A percentile compares a stretch with the other conserved stretches of the same genome.
Conservation (phyloP, 2,329 filamentous ascomycete species). For the Chaetomium sp. region DNA sequence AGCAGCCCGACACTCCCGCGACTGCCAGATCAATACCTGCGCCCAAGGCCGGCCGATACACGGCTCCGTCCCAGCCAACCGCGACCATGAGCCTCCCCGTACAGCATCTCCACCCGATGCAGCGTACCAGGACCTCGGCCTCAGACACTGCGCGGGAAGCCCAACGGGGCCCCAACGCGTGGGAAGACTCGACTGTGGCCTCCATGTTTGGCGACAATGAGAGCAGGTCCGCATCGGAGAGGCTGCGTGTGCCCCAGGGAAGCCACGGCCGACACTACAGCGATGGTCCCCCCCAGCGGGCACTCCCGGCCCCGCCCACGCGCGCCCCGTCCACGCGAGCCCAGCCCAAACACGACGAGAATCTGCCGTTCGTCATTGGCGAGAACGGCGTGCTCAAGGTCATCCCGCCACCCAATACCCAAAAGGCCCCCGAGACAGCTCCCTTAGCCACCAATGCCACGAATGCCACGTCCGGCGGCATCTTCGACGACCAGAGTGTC, state of each 20-base stretch:
- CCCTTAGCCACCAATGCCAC: slow-evolving; percentile 29
- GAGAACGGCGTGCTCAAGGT: slow-evolving; percentile 46
- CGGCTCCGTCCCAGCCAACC: slow-evolving; percentile 36
- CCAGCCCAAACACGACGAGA: slow-evolving; percentile 34
- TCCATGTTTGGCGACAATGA: slow-evolving; percentile 39
- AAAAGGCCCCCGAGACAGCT: slow-evolving; percentile 32
- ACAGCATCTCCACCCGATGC: slow-evolving; percentile 35
- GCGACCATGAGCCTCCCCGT: slow-evolving; percentile 31
- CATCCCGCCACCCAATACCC: slow-evolving; percentile 26
- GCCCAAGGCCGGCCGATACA: slow-evolving; percentile 39
- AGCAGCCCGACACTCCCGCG: slow-evolving; percentile 54
- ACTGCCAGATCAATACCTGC: slow-evolving; percentile 46
- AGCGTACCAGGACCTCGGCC: slow-evolving; percentile 35
- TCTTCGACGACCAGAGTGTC: slow-evolving; percentile 32
- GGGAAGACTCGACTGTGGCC: slow-evolving; percentile 44
- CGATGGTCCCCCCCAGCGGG: slow-evolving; percentile 28
- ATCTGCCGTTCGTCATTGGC: slow-evolving; percentile 40
- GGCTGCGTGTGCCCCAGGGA: slow-evolving; percentile 31
- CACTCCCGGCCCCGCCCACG: slow-evolving; percentile 20
- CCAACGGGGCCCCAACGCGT: slow-evolving; percentile 38
- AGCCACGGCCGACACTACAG: slow-evolving; percentile 34
- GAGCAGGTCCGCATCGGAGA: slow-evolving; percentile 34
- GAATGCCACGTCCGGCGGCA: slow-evolving; percentile 26
- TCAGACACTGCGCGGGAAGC: slow-evolving; percentile 33
- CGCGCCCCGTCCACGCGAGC: slow-evolving; percentile 17